Evolutionary conservation across 2,329 filamentous ascomycete genomes (phyloP), one percentile per base, ranked within the genome.

Genomic region (Alternaria gaisen): DNA sequence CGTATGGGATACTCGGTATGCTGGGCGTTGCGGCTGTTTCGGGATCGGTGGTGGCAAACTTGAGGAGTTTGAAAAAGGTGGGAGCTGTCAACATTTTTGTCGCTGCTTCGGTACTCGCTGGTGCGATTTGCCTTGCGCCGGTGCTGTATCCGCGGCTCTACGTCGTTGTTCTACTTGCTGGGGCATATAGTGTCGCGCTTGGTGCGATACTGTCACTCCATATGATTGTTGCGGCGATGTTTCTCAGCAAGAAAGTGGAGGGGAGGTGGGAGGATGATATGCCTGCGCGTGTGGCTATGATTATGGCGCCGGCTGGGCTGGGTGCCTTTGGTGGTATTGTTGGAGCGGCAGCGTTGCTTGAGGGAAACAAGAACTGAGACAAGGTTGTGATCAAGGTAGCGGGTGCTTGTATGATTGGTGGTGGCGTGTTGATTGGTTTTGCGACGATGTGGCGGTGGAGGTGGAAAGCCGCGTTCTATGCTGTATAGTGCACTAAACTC

Each of bases 291-390:
- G 54, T 54, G 1, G 63, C 56, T 12, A 14, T 63, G n/a, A 36
- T 61, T 7, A 50, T 54, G 32, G 55, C 11, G 34, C 11, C 65
- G 14, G 48, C 28, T 10, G 59, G 62, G 10, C 2, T 63, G n/a
- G n/a, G 47, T 38, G 47, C 56, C n/a, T 61, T 53, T 34, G 55
- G 53, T 12, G 63, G 61, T 1, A 7, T 68, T 8, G 18, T 66
- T 4, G 57, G 38, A 9, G 53, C 56, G 11, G 63, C 59, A 5
- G 53, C 55, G 3, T 26, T 68, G 5, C 20, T 68, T 26, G 53
- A 65, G 36, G 55, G 28, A n/a, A 34, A 42, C 16, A 46, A 52
- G 14, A 22, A 14, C 20, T 64, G 64, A 5, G 38, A 54, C 12
- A 28, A 34, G 22, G 32, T 58, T 30, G 61, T 43, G 18, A 16